These are phyloP conservation scores for Hericium erinaceus DNA, from an alignment of 768 basidiomycete genomes.

Conservation along the genomic window DNA sequence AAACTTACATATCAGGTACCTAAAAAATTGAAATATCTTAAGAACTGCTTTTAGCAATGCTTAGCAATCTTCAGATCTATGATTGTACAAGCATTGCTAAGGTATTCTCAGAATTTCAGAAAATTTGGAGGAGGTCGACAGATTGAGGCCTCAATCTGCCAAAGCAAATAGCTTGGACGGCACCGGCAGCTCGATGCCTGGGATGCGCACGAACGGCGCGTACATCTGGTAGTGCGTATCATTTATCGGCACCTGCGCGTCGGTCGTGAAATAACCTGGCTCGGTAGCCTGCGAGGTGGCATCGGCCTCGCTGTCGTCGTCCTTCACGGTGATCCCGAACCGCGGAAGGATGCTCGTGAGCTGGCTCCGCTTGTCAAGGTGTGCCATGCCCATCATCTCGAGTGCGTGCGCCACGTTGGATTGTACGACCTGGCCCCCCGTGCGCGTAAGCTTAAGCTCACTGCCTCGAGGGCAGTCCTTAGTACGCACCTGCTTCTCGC, in stretches of 20 bases:
- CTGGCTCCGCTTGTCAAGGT: conserved; percentile 30
- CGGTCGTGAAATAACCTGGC: neutral
- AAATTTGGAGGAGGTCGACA: no score
- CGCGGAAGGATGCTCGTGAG: conserved; percentile 26
- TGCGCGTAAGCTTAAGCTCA: no score
- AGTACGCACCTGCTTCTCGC: conserved; percentile 23
- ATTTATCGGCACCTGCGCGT: conserved; percentile 1
- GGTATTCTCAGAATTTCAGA: no score
- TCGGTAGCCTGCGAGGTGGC: no score
- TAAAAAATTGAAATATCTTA: no score
- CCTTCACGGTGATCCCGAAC: conserved; percentile 1
- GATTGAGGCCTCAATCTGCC: no score
- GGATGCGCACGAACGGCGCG: conserved; percentile 27
- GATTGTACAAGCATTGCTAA: no score
- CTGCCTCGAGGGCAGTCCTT: conserved; percentile 25
- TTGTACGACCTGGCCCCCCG: conserved; percentile 5
- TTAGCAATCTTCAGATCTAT: no score
- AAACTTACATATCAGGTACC: no score
- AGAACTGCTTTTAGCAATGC: no score
- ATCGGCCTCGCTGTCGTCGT: no score
- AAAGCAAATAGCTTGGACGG: no score
- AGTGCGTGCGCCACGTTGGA: conserved; percentile 41
- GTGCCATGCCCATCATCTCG: conserved; percentile 33
- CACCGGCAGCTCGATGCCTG: conserved; percentile 10
- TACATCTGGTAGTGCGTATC: conserved; percentile 23